A percentile compares a stretch with the other conserved stretches of the same genome.
Evolutionary conservation across 257 asterid species (phyloP).

Genomic region (Echites panduratus): DNA sequence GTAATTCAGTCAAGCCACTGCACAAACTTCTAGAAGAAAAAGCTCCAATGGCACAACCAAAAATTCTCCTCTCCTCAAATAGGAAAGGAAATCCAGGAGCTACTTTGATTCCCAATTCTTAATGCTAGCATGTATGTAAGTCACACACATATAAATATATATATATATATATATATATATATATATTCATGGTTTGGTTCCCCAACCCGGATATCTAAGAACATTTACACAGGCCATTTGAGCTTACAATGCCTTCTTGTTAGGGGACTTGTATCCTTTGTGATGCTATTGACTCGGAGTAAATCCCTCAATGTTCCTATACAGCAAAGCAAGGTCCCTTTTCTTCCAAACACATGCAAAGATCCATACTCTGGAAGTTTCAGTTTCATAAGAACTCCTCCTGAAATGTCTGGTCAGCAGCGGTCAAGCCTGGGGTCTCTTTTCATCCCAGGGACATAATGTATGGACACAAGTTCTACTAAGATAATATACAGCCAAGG

Average conservation of each 20-base stretch:
- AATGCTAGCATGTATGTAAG: neutral
- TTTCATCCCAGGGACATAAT: constrained; percentile 5
- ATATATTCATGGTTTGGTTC: neutral
- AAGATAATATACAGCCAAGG: constrained; percentile 27
- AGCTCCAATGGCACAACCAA: constrained; percentile 10
- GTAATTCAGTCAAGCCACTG: neutral
- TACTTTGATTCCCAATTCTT: neutral
- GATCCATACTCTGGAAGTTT: neutral
- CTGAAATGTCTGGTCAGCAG: neutral
- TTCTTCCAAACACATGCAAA: neutral
- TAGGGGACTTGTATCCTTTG: neutral
- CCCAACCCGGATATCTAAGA: neutral
- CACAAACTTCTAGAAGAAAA: constrained; percentile 3
- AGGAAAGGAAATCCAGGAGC: constrained; percentile 9
- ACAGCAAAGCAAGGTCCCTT: neutral
- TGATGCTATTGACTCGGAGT: neutral
- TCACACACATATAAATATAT: too few relatives aligned
- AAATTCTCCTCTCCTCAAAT: constrained; percentile 6
- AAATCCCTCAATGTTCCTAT: neutral
- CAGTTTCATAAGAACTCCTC: neutral
- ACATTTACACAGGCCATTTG: neutral
- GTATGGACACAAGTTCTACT: constrained; percentile 15
- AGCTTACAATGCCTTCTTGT: neutral
- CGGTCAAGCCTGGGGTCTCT: neutral
- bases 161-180: too few relatives aligned